Evolutionary conservation across 352 stramenopile genomes (phyloP).

Genomic region (Blastocystis sp.): DNA sequence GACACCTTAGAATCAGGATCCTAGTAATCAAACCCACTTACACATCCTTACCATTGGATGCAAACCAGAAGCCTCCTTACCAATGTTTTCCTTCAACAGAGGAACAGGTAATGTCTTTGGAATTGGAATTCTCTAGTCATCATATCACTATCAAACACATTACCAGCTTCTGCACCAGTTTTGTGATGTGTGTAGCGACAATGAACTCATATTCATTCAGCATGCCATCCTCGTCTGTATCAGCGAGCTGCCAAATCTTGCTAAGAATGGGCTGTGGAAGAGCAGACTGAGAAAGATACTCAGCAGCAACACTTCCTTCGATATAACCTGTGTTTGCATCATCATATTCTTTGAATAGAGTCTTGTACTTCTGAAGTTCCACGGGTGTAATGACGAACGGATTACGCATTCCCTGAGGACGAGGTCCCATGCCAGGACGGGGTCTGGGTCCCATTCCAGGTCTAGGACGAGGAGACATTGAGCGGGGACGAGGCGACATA

Average conservation of each 20-base stretch:
- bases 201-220: slow-evolving; percentile 61
- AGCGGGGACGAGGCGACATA: not conserved
- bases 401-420: not conserved
- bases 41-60: slow-evolving; percentile 14
- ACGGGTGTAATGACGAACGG: slow-evolving; percentile 39
- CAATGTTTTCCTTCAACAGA: slow-evolving; percentile 60
- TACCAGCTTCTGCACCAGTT: slow-evolving; percentile 44
- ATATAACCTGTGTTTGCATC: slow-evolving; percentile 52
- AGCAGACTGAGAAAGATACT: slow-evolving; percentile 31
- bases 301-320: not conserved
- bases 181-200: slow-evolving; percentile 46
- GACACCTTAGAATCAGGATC: not conserved
- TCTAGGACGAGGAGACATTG: slow-evolving; percentile 23
- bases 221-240: slow-evolving; percentile 46
- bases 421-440: slow-evolving; percentile 29
- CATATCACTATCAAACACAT: not conserved
- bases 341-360: slow-evolving; percentile 60
- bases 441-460: slow-evolving; percentile 39
- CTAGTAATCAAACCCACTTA: not conserved
- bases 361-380: slow-evolving; percentile 60
- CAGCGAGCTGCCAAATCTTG: slow-evolving; percentile 53
- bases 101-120: slow-evolving; percentile 29
- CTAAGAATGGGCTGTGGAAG: slow-evolving; percentile 36
- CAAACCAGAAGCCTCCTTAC: slow-evolving; percentile 31
- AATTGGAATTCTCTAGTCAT: slow-evolving; percentile 11